Conservation (phyloP, 495 filamentous ascomycete species). For the Tuber melanosporum region DNA sequence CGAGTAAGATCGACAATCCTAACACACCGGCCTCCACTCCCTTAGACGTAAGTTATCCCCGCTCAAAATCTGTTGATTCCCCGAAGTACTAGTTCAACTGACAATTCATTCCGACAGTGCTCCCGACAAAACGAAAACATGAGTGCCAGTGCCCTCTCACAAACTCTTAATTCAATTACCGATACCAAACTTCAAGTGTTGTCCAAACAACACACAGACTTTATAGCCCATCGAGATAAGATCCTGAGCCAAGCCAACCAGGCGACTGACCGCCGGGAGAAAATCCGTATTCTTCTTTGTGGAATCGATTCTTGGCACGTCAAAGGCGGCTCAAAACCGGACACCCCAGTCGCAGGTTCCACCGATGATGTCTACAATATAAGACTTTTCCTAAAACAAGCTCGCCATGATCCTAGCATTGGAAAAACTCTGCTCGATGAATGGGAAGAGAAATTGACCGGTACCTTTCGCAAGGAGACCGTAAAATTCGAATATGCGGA, state of each 20-base stretch:
- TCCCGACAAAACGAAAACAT: background rate
- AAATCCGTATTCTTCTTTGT: conserved; percentile 44
- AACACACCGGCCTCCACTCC: background rate
- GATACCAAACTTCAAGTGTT: conserved; percentile 58
- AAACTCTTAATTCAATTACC: conserved; percentile 64
- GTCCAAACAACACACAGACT: conserved; percentile 53
- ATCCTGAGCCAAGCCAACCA: conserved; percentile 39
- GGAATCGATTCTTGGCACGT: conserved; percentile 44
- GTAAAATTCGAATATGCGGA: conserved; percentile 56
- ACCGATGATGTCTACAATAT: conserved; percentile 27
- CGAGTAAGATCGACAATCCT: background rate
- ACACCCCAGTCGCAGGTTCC: conserved; percentile 10
- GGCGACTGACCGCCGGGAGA: conserved; percentile 40
- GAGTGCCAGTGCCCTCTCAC: conserved; percentile 47
- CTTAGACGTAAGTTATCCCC: background rate
- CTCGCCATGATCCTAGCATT: conserved; percentile 40
- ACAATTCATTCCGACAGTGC: background rate
- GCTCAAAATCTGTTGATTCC: background rate
- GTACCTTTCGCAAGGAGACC: conserved; percentile 45
- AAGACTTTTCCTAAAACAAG: conserved; percentile 35
- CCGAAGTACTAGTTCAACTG: background rate
- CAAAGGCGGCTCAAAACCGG: background rate
- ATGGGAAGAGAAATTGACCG: conserved; percentile 49
- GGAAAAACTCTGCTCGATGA: conserved; percentile 42
- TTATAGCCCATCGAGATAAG: conserved; percentile 46